Conservation (phyloP, 169 alveolate species). For the Plasmodium malariae region DNA sequence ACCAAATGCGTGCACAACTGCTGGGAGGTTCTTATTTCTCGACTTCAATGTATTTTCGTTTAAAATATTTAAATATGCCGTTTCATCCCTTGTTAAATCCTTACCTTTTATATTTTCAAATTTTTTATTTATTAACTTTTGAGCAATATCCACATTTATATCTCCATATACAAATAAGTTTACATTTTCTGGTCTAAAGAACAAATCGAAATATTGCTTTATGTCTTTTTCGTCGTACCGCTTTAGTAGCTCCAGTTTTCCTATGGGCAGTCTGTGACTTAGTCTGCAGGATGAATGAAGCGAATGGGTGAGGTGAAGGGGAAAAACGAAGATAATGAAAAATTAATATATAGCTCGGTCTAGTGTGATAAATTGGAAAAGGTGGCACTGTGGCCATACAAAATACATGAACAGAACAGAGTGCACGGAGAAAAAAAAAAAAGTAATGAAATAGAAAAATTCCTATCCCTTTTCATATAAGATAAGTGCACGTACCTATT, state of each 20-base stretch:
- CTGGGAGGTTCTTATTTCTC: constrained; percentile 52
- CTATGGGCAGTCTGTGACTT: constrained; percentile 63
- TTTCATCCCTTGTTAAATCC: constrained; percentile 38
- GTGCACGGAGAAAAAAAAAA: neutral
- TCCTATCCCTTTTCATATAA: constrained; percentile 37
- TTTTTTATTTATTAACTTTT: constrained; percentile 24
- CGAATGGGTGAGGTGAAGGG: no score
- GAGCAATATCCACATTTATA: constrained; percentile 74
- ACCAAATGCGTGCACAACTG: constrained; percentile 47
- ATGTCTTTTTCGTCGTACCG: constrained; percentile 58
- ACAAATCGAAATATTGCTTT: constrained; percentile 57
- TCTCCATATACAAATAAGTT: constrained; percentile 82
- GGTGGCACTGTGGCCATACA: no score
- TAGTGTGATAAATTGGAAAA: no score
- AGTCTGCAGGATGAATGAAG: constrained; percentile 18
- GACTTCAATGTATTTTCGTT: constrained; percentile 35
- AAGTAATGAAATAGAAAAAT: neutral
- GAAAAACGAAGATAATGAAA: neutral
- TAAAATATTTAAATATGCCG: constrained; percentile 19
- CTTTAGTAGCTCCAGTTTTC: constrained; percentile 65
- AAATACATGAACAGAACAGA: no score
- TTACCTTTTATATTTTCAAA: constrained; percentile 41
- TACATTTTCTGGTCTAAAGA: constrained; percentile 79
- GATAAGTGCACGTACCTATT: constrained; percentile 79
- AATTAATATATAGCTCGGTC: no score